phyloP scores from a whole-genome alignment of 257 asterid genomes.

The Solanum pimpinellifolium region DNA sequence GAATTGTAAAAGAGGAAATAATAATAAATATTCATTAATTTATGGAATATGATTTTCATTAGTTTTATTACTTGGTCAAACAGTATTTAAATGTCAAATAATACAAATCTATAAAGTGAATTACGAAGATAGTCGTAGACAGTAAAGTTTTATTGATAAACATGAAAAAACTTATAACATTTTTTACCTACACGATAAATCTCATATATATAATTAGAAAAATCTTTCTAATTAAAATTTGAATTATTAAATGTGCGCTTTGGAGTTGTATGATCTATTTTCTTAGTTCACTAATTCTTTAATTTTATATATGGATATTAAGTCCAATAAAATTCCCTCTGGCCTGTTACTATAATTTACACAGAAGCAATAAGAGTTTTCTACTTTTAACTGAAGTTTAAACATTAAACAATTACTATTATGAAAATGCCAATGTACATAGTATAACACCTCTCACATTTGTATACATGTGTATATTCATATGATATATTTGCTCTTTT shows the following conservation, averaged over 20 bases:
- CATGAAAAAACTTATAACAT: no score
- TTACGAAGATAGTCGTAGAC: background rate
- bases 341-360: background rate
- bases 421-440: background rate
- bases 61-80: background rate
- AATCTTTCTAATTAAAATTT: no score
- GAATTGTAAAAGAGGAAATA: background rate
- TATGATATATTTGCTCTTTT: background rate
- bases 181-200: no score
- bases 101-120: background rate
- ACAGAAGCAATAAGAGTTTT: background rate
- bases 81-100: background rate
- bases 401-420: background rate
- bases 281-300: background rate
- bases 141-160: no score
- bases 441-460: background rate
- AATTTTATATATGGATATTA: background rate
- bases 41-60: background rate
- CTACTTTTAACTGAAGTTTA: background rate
- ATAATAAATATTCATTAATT: background rate
- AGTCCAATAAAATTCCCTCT: background rate
- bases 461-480: background rate
- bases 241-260: background rate
- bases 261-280: background rate
- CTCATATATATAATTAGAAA: no score